Evolutionary conservation across 2,329 filamentous ascomycete species (phyloP).

Genomic region (Sordariomycetes sp.): DNA sequence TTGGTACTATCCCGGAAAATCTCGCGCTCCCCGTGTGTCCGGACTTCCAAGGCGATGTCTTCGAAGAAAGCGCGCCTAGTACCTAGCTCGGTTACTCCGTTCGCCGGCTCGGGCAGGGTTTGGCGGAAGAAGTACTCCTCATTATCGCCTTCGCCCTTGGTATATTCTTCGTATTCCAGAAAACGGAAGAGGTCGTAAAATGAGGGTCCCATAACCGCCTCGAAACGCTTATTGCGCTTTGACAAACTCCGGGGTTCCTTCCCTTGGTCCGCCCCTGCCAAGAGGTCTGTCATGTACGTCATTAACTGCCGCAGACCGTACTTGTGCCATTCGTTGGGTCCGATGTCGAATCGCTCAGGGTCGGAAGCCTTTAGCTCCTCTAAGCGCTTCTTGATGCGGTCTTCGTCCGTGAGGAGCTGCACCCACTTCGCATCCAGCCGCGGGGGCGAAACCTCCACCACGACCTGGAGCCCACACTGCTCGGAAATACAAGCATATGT

Average conservation of each 20-base stretch:
- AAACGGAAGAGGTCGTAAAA: constrained; percentile 33
- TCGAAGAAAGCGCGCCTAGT: constrained; percentile 34
- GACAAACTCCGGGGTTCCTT: constrained; percentile 30
- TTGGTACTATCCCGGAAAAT: constrained; percentile 17
- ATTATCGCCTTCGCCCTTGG: constrained; percentile 22
- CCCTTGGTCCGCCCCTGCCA: constrained; percentile 18
- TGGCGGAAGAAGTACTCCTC: constrained; percentile 23
- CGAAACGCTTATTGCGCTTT: constrained; percentile 42
- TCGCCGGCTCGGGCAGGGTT: constrained; percentile 15
- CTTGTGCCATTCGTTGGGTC: constrained; percentile 23
- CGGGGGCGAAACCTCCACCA: constrained; percentile 33
- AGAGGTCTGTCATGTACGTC: constrained; percentile 36
- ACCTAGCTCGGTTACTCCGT: constrained; percentile 17
- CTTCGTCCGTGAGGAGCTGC: constrained; percentile 27
- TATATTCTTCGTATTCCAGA: constrained; percentile 32
- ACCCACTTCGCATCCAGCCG: constrained; percentile 30
- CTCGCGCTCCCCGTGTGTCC: constrained; percentile 19
- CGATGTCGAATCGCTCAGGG: constrained; percentile 30
- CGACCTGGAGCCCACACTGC: constrained; percentile 6
- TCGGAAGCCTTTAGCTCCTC: constrained; percentile 25
- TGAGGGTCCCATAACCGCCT: constrained; percentile 35
- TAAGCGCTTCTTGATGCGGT: constrained; percentile 26
- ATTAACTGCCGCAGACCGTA: constrained; percentile 31
- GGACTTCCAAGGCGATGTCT: constrained; percentile 31
- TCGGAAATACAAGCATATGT: constrained; percentile 6